phyloP scores from a whole-genome alignment of 805 yeast genomes.

The Candida loeiensis region DNA sequence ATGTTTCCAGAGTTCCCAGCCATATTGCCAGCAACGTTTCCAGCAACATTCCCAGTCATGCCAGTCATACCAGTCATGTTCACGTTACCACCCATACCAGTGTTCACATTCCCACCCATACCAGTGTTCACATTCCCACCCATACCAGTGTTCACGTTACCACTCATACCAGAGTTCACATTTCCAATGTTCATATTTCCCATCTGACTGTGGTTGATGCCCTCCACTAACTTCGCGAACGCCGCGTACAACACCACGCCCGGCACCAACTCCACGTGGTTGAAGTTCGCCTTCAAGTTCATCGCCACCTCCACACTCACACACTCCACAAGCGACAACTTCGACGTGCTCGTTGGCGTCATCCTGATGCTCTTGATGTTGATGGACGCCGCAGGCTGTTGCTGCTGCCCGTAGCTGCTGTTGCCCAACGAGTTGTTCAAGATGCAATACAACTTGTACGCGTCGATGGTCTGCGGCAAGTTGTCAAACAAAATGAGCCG shows the following conservation, averaged over 20 bases:
- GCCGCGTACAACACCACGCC: slow-evolving; percentile 75
- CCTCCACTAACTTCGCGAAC: slow-evolving; percentile 70
- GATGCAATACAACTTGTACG: slow-evolving; percentile 30
- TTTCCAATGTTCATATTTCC: too few relatives aligned
- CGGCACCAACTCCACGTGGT: slow-evolving; percentile 78
- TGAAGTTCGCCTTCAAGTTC: slow-evolving; percentile 71
- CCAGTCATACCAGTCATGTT: too few relatives aligned
- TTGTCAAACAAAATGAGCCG: slow-evolving; percentile 75
- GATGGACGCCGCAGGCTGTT: background rate
- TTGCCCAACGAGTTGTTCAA: slow-evolving; percentile 43
- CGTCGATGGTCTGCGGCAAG: slow-evolving; percentile 68
- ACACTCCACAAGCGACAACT: slow-evolving; percentile 61
- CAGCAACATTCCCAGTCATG: too few relatives aligned
- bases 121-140: too few relatives aligned
- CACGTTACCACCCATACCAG: too few relatives aligned
- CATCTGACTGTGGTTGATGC: background rate
- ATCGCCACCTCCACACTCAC: slow-evolving; percentile 70
- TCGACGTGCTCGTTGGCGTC: slow-evolving; percentile 17
- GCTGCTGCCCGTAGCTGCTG: slow-evolving; percentile 2
- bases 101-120: too few relatives aligned
- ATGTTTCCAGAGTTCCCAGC: too few relatives aligned
- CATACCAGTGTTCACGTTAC: too few relatives aligned
- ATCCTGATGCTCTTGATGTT: slow-evolving; percentile 57
- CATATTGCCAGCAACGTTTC: too few relatives aligned
- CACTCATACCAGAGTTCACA: too few relatives aligned